Conservation (phyloP, 1,284 basidiomycete species). For the Apiotrichum akiyoshidainum region DNA sequence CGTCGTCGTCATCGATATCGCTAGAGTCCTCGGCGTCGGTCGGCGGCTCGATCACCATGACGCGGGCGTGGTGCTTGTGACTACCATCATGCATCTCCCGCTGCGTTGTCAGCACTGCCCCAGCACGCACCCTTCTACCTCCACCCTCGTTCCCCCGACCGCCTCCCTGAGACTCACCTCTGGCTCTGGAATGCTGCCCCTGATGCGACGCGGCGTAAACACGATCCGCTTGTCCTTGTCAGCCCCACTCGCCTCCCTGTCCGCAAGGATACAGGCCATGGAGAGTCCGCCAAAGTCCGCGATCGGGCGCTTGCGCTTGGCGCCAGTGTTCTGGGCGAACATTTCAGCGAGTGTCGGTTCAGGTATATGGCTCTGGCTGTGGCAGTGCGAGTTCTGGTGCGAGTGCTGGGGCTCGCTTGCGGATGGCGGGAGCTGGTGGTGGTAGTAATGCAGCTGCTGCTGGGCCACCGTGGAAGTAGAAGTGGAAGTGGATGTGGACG, state of each 20-base stretch:
- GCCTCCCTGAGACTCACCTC: neutral
- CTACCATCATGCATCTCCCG: too few species aligned
- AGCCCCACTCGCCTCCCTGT: neutral
- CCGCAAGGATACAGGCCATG: conserved; percentile 1
- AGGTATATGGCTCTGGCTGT: neutral
- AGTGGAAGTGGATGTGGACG: too few species aligned
- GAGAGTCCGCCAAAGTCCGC: conserved; percentile 17
- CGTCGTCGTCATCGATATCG: conserved; percentile 3
- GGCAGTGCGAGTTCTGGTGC: neutral
- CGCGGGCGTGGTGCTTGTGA: neutral
- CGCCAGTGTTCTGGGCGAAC: neutral
- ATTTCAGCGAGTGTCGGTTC: conserved; percentile 7
- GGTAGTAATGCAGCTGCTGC: too few species aligned
- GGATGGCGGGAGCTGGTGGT: too few species aligned
- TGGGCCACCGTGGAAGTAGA: too few species aligned
- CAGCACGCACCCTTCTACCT: too few species aligned
- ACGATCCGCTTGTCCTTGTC: neutral
- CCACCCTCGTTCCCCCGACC: neutral
- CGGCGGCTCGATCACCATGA: too few species aligned
- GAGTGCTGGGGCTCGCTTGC: neutral
- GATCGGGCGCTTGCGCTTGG: conserved; percentile 18
- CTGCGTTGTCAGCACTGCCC: too few species aligned
- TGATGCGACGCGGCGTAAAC: neutral
- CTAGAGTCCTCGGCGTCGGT: neutral
- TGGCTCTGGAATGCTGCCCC: neutral